phyloP scores from a whole-genome alignment of 2,329 filamentous ascomycete genomes.

The Ophiostoma novo-ulmi region DNA sequence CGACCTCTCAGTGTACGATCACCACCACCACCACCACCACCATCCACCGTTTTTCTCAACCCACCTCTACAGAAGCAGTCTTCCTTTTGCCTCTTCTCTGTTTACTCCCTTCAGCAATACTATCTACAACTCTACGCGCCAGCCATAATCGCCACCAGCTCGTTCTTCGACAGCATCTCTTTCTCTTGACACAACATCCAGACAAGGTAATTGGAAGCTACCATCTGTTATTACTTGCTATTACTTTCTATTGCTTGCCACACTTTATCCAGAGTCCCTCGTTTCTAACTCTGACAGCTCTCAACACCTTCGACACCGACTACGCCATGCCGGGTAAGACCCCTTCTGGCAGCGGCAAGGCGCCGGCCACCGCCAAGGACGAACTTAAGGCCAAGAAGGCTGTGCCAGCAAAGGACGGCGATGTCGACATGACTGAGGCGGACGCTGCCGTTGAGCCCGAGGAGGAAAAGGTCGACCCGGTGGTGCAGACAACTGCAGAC shows the following conservation, averaged over 20 bases:
- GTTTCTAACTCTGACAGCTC: neutral
- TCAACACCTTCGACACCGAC: slow-evolving; percentile 10
- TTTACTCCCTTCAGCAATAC: neutral
- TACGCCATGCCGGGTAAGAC: slow-evolving; percentile 65
- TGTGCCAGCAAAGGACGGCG: slow-evolving; percentile 64
- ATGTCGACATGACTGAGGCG: slow-evolving; percentile 65
- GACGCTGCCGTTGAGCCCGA: slow-evolving; percentile 42
- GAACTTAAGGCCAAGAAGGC: slow-evolving; percentile 60
- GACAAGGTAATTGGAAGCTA: slow-evolving; percentile 8
- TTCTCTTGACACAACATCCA: neutral
- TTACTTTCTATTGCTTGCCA: neutral
- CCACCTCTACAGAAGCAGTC: neutral
- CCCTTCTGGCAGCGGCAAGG: slow-evolving; percentile 65
- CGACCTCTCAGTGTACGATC: neutral
- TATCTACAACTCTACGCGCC: neutral
- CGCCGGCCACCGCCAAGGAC: slow-evolving; percentile 53
- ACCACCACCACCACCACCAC: neutral
- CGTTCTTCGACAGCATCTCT: neutral
- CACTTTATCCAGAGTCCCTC: no score
- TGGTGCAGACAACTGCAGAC: slow-evolving; percentile 63
- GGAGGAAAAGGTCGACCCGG: slow-evolving; percentile 52
- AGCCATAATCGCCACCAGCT: neutral
- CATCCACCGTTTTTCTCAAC: neutral
- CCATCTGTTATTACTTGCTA: neutral
- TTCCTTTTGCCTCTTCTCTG: neutral